Evolutionary conservation across 1,284 basidiomycete species (phyloP).

Genomic region (Boletellus deceptivus): DNA sequence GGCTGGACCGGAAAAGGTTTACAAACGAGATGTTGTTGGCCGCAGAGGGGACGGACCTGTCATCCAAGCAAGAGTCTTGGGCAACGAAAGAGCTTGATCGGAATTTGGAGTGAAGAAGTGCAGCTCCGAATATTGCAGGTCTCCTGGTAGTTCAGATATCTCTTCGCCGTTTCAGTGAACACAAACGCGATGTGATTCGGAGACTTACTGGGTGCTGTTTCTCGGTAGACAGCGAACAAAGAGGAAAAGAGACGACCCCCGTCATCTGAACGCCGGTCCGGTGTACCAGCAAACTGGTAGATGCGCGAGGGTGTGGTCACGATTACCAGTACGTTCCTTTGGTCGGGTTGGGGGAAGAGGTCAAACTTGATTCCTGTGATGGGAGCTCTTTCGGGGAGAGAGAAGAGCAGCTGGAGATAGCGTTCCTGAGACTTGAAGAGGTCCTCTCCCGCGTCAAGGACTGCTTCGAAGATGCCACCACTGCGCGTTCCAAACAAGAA

Average conservation of each 20-base stretch:
- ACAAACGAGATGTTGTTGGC: conserved; percentile 10
- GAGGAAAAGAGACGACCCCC: conserved; percentile 73
- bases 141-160: conserved; percentile 83
- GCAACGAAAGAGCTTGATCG: conserved; percentile 63
- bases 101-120: conserved; percentile 72
- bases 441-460: conserved; percentile 85
- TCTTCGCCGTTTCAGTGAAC: conserved; percentile 47
- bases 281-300: conserved; percentile 83
- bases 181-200: neutral
- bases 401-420: conserved; percentile 78
- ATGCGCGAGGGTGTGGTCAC: conserved; percentile 87
- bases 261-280: conserved; percentile 68
- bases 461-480: conserved; percentile 82
- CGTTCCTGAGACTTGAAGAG: conserved; percentile 89
- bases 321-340: conserved; percentile 66
- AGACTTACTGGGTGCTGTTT: conserved; percentile 74
- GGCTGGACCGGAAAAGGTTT: conserved; percentile 38
- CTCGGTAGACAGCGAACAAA: conserved; percentile 72
- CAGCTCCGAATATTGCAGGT: conserved; percentile 70
- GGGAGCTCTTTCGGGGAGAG: conserved; percentile 74
- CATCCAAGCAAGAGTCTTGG: conserved; percentile 83
- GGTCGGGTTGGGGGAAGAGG: conserved; percentile 63
- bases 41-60: conserved; percentile 54
- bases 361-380: conserved; percentile 85
- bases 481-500: conserved; percentile 87